A percentile compares a stretch with the other conserved stretches of the same genome.
phyloP scores from a whole-genome alignment of 495 filamentous ascomycete species.

The Hypomontagnella submonticulosa region DNA sequence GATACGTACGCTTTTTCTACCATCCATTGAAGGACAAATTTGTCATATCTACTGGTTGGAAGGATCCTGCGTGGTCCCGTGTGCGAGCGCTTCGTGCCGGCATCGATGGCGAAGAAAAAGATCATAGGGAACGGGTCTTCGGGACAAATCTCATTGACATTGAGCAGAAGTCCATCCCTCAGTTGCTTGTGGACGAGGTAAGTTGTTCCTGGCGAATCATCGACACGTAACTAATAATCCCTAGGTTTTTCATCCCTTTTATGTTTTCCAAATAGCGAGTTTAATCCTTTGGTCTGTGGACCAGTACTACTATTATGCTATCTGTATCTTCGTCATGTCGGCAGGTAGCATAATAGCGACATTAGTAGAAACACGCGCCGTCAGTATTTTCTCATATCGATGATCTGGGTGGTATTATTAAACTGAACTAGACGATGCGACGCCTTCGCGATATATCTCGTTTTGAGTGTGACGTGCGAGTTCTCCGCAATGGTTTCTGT shows the following conservation, averaged over 20 bases:
- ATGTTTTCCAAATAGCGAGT: constrained; percentile 97
- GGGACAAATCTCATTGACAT: constrained; percentile 91
- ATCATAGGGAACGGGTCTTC: constrained; percentile 84
- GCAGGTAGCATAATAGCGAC: constrained; percentile 90
- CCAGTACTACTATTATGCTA: constrained; percentile 96
- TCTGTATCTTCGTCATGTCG: constrained; percentile 95
- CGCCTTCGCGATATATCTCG: constrained; percentile 90
- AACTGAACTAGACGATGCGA: constrained; percentile 76
- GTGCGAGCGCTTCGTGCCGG: constrained; percentile 79
- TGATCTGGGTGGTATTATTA: constrained; percentile 17
- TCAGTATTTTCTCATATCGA: constrained; percentile 53
- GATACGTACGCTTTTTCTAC: constrained; percentile 92
- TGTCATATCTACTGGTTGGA: constrained; percentile 86
- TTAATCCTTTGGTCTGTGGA: constrained; percentile 94
- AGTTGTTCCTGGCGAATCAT: constrained; percentile 36
- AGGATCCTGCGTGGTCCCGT: constrained; percentile 87
- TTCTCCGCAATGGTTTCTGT: constrained; percentile 96
- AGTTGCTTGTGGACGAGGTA: constrained; percentile 91
- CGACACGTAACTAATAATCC: constrained; percentile 23
- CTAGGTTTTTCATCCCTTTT: constrained; percentile 95
- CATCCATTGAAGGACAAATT: constrained; percentile 91
- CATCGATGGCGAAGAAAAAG: constrained; percentile 91
- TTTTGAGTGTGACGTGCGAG: constrained; percentile 94
- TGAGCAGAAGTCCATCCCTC: constrained; percentile 81
- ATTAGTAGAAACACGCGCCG: constrained; percentile 87